A percentile compares a stretch with the other conserved stretches of the same genome.
phyloP scores from a whole-genome alignment of 257 asterid genomes.

The Misopates orontium region DNA sequence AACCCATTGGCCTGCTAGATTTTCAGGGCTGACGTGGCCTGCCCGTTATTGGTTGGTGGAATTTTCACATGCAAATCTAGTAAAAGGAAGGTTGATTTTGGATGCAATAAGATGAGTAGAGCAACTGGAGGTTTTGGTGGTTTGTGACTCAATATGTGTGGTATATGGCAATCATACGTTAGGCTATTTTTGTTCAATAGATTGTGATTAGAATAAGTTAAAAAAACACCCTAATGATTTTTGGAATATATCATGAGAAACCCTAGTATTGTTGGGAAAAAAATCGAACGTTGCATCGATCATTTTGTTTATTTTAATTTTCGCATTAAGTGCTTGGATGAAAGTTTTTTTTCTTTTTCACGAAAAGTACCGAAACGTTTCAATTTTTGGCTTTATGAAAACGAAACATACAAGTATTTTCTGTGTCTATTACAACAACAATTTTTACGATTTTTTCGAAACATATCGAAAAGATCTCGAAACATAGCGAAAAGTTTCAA shows the following conservation, averaged over 20 bases:
- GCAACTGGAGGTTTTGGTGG: conserved; percentile 57
- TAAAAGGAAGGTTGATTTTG: conserved; percentile 38
- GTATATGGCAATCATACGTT: conserved; percentile 62
- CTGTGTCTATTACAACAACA: no score
- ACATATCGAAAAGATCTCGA: no score
- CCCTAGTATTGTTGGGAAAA: conserved; percentile 1
- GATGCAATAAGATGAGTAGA: conserved; percentile 21
- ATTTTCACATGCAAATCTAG: conserved; percentile 56
- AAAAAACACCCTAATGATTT: neutral
- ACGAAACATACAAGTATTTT: no score
- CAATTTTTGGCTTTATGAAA: no score
- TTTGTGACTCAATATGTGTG: conserved; percentile 51
- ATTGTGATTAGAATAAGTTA: conserved; percentile 39
- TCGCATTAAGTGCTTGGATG: no score
- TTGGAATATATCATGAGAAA: neutral
- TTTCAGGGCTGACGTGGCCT: conserved; percentile 52
- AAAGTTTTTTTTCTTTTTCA: no score
- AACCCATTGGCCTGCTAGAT: conserved; percentile 32
- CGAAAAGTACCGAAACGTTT: no score
- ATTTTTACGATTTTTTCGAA: no score
- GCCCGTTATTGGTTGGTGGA: conserved; percentile 50
- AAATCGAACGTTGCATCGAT: no score
- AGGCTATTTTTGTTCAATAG: conserved; percentile 44
- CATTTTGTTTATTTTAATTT: no score
- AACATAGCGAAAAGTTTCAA: no score